Percentiles rank a stretch among this genome's conserved stretches.
Evolutionary conservation across 2,329 filamentous ascomycete species (phyloP).

Genomic region (Orbilia javanica): DNA sequence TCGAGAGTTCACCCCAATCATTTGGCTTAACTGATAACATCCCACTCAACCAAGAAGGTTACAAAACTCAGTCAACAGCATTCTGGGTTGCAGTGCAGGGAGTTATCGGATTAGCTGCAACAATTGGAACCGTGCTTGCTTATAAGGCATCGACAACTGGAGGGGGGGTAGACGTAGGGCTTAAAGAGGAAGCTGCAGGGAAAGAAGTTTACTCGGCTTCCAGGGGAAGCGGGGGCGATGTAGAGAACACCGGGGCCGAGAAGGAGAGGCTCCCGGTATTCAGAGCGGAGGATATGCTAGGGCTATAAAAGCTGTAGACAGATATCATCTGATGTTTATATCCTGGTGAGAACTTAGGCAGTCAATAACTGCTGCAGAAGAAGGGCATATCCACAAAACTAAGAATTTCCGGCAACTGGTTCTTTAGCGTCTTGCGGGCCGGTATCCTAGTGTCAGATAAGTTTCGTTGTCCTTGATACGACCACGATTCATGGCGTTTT

Average conservation of each 20-base stretch:
- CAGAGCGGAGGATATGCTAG: slow-evolving; percentile 49
- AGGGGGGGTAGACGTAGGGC: slow-evolving; percentile 32
- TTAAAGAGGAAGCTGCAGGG: slow-evolving; percentile 20
- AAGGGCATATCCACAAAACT: not conserved
- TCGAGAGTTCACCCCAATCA: slow-evolving; percentile 8
- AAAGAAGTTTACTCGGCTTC: slow-evolving; percentile 19
- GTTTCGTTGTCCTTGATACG: not conserved
- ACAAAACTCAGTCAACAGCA: slow-evolving; percentile 10
- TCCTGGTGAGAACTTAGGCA: not conserved
- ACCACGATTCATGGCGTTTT: not conserved
- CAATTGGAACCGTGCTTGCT: slow-evolving; percentile 25
- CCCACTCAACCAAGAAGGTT: slow-evolving; percentile 31
- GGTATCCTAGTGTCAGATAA: not conserved
- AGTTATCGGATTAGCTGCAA: slow-evolving; percentile 25
- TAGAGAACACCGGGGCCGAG: not conserved
- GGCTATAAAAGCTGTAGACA: slow-evolving; percentile 15
- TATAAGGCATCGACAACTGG: slow-evolving; percentile 25
- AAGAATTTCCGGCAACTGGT: not conserved
- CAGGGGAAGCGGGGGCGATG: not conserved
- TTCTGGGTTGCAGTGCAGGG: slow-evolving; percentile 33
- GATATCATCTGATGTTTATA: not conserved
- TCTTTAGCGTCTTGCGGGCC: not conserved
- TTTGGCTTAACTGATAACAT: slow-evolving; percentile 22
- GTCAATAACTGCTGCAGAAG: not conserved
- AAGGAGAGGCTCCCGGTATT: slow-evolving; percentile 39